Base-by-base conservation (phyloP, 2,329 filamentous ascomycete species). In the Cytospora leucostoma region DNA sequence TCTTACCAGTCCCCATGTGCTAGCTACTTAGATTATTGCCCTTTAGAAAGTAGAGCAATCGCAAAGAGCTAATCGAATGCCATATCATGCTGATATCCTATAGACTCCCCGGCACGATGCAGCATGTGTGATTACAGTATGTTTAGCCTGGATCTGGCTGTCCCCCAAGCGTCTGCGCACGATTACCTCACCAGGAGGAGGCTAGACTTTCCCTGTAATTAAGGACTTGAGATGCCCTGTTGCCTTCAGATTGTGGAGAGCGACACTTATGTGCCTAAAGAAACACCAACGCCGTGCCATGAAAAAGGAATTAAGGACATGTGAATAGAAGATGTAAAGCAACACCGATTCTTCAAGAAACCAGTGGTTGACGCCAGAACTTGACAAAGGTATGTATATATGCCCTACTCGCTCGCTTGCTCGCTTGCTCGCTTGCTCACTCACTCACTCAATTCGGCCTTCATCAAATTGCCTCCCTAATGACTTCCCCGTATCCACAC, bases 261-360 rank as follows among this genome's bases (percentile, higher is more conserved):
- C 10, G 37, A 38, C 17, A n/a, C 12, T 32, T 27, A 21, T 13
- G 21, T 37, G 17, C 38, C 38, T 53, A 37, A 38, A 61, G 27
- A 61, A 27, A 38, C 55, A 35, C 33, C 11, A 61, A 61, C 34
- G 51, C 59, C 51, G 49, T 50, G 59, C 59, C 51, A 52, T 40
- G 38, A 11, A 19, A 60, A 55, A n/a, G 13, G 37, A 3, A 47
- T 5, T 19, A 47, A 50, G 38, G 49, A n/a, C 19, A 13, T 32
- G 15, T 7, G 8, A 10, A 4, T 12, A 3, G n/a, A 8, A 7
- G 13, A 13, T 4, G 19, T 17, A n/a, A 38, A 55, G 7, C 10
- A 61, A 55, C 10, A 19, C 27, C 21, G 13, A 49, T 49, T 49
- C 37, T 49, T 37, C 55, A 55, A 49, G 40, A 5, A 50, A 55